These are phyloP conservation scores for Bauhinia variegata DNA, from an alignment of 306 rosid species.

Conservation along the genomic window DNA sequence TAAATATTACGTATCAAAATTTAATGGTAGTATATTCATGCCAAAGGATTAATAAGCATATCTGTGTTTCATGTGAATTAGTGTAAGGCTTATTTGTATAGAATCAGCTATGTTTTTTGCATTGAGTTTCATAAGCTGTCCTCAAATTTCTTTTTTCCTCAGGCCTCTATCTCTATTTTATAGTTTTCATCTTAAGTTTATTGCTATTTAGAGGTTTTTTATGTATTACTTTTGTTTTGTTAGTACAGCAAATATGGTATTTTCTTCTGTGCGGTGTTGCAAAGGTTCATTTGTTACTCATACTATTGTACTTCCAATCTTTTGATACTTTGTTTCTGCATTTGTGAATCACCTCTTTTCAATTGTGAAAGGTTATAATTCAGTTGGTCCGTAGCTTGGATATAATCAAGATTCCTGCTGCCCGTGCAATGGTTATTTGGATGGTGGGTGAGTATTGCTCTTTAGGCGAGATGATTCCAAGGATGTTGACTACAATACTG, in stretches of 20 bases:
- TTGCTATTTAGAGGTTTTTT: background rate
- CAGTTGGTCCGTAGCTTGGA: slow-evolving; percentile 79
- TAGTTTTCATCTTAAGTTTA: background rate
- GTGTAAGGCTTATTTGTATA: background rate
- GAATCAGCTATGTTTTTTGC: too few relatives aligned
- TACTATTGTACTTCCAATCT: slow-evolving; percentile 30
- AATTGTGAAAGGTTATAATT: slow-evolving; percentile 68
- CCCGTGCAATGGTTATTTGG: slow-evolving; percentile 93
- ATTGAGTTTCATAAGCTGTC: background rate
- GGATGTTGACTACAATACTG: slow-evolving; percentile 74
- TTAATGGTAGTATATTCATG: background rate
- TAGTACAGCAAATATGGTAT: background rate
- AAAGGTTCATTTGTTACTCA: slow-evolving; percentile 8
- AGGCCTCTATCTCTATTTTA: background rate
- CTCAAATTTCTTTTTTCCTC: background rate
- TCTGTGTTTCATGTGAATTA: background rate
- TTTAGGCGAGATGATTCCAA: slow-evolving; percentile 77
- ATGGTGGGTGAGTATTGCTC: slow-evolving; percentile 91
- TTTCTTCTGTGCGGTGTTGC: slow-evolving; percentile 2
- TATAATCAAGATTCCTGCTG: slow-evolving; percentile 77
- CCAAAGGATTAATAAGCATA: background rate
- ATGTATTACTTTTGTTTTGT: background rate
- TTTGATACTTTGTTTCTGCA: slow-evolving; percentile 24
- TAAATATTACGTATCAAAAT: background rate
- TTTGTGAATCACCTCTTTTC: slow-evolving; percentile 33